phyloP scores from a whole-genome alignment of 805 yeast genomes.

The Lipomyces sp. region DNA sequence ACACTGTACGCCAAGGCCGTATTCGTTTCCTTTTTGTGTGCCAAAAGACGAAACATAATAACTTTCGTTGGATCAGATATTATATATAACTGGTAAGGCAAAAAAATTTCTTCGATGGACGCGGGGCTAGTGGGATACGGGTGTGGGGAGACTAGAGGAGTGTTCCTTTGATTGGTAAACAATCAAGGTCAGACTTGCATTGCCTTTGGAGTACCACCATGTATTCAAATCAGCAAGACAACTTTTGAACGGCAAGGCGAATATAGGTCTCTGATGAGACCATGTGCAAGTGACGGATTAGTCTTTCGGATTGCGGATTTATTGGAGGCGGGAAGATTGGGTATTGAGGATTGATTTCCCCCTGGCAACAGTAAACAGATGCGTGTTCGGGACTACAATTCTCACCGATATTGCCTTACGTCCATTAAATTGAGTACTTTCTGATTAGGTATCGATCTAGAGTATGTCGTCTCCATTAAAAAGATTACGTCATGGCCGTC shows the following conservation, averaged over 20 bases:
- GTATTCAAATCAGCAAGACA: too few relatives aligned
- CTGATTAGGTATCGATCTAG: not conserved
- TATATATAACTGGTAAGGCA: not conserved
- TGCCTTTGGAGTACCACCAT: too few relatives aligned
- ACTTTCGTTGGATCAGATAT: not conserved
- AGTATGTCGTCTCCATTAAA: conserved; percentile 34
- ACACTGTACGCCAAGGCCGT: not conserved
- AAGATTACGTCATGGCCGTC: conserved; percentile 23
- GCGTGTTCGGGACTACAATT: not conserved
- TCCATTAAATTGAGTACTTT: not conserved
- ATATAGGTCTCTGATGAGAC: too few relatives aligned
- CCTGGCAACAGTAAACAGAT: not conserved
- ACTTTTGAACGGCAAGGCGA: too few relatives aligned
- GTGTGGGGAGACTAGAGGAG: not conserved
- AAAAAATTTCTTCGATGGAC: not conserved
- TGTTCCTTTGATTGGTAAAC: not conserved
- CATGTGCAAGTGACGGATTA: too few relatives aligned
- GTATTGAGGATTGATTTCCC: not conserved
- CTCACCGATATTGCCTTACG: not conserved
- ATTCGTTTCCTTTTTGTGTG: not conserved
- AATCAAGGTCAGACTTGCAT: not conserved
- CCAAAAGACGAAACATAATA: not conserved
- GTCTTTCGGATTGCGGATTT: too few relatives aligned
- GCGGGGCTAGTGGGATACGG: not conserved
- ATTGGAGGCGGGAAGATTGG: too few relatives aligned